Base-by-base conservation (phyloP, 164 flowering plant genomes). In the Sedum album region DNA sequence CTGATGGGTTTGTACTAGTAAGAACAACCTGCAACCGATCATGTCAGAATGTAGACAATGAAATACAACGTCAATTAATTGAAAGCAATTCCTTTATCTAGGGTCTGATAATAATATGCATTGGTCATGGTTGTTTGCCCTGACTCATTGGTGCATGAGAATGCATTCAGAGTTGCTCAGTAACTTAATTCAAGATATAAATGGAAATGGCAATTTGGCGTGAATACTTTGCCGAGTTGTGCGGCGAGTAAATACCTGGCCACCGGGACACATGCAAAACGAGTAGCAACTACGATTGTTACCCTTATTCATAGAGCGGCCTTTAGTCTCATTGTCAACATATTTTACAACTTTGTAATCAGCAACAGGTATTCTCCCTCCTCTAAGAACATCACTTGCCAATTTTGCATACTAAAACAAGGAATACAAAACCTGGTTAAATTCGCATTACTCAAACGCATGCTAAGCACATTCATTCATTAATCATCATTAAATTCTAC, bases 191-290 rank as follows among this genome's bases (percentile, higher is more conserved):
- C 33, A 14, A 26, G 35, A 57, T 26, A 28, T 57, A 11, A 13
- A 57, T 28, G 33, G 14, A 26, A 28, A 26, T 13, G 13, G 18
- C 11, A 28, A 23, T 28, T 57, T 20, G 33, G 31, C 28, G 17
- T 25, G 60, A 30, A 28, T 65, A n/a, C 28, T 14, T 44, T 44
- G 15, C 46, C 26, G 6, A 65, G 10, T 11, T 38, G 20, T 55
- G 39, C 9, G 25, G 5, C 0, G 51, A 42, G 46, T 25, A 51
- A 46, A 46, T 81, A 91, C 99, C 98, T 95, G 99, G 33, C 99
- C 99, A 66, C 99, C 98, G 49, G 99, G 99, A 77, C 99, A 95
- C 99, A 95, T 95, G 83, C 99, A 95, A 76, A 95, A 95, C 68
- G 99, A 95, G 72, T 92, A 95, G 77, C 99, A 95, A 74, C 89